Conservation (phyloP, 1,284 basidiomycete genomes). For the Thecaphora thlaspeos region DNA sequence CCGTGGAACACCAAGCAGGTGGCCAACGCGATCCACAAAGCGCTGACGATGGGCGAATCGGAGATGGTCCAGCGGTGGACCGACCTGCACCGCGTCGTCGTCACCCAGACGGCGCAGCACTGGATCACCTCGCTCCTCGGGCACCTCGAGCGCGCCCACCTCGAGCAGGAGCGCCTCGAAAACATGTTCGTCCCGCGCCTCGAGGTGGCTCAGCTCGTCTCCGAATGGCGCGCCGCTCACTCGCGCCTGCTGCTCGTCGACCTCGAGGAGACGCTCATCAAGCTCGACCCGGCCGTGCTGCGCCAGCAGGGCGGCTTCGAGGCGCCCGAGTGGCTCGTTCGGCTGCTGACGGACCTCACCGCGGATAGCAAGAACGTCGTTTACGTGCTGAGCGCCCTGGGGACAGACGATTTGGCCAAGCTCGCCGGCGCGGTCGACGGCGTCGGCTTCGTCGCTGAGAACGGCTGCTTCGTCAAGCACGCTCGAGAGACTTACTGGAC, state of each 20-base stretch:
- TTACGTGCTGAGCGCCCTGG: constrained; percentile 76
- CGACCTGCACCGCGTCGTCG: constrained; percentile 80
- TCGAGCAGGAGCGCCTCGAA: constrained; percentile 47
- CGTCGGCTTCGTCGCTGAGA: constrained; percentile 80
- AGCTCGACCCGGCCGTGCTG: constrained; percentile 42
- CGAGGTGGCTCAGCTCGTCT: constrained; percentile 55
- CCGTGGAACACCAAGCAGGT: constrained; percentile 61
- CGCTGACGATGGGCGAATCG: constrained; percentile 73
- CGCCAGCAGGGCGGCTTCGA: constrained; percentile 60
- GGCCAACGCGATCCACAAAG: constrained; percentile 71
- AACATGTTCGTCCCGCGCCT: constrained; percentile 52
- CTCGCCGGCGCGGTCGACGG: constrained; percentile 67
- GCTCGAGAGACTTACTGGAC: constrained; percentile 65
- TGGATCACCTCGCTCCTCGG: constrained; percentile 76
- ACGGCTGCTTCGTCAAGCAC: constrained; percentile 79
- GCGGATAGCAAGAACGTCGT: constrained; percentile 72
- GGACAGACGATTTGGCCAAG: constrained; percentile 65
- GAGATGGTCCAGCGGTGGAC: constrained; percentile 76
- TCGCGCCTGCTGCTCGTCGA: constrained; percentile 73
- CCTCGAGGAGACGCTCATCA: constrained; percentile 75
- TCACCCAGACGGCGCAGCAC: constrained; percentile 80
- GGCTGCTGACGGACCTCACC: constrained; percentile 66
- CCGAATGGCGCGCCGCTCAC: constrained; percentile 60
- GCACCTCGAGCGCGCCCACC: constrained; percentile 51
- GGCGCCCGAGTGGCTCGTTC: constrained; percentile 65